Percentiles rank a stretch among this genome's conserved stretches.
Conservation (phyloP, 352 stramenopile genomes). For the Halophytophthora batemanensis region DNA sequence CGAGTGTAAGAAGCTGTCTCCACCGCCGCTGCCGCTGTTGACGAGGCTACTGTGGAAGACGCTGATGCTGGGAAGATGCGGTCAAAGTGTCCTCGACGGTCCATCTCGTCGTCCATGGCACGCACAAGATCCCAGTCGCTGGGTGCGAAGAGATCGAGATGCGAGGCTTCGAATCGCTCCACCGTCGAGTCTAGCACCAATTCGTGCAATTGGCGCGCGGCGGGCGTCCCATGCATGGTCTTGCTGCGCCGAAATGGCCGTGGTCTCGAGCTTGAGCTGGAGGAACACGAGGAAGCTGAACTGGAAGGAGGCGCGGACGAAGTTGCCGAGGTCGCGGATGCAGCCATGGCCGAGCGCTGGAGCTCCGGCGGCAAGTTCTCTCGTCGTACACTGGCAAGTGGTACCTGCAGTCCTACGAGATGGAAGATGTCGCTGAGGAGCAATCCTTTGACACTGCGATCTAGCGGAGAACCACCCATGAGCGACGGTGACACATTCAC, state of each 20-base stretch:
- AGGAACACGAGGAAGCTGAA: too few relatives aligned
- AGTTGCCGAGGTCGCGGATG: background rate
- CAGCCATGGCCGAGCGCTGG: background rate
- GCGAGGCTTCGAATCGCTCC: slow-evolving; percentile 34
- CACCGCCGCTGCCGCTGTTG: slow-evolving; percentile 8
- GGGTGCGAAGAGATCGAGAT: slow-evolving; percentile 49
- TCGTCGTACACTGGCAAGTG: slow-evolving; percentile 24
- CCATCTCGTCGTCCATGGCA: slow-evolving; percentile 70
- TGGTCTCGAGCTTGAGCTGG: too few relatives aligned
- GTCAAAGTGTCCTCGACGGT: slow-evolving; percentile 67
- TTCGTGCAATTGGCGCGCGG: slow-evolving; percentile 60
- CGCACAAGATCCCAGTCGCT: slow-evolving; percentile 64
- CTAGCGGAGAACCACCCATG: slow-evolving; percentile 73
- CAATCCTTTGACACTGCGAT: slow-evolving; percentile 72
- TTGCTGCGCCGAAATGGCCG: slow-evolving; percentile 15
- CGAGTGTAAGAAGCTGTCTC: slow-evolving; percentile 28
- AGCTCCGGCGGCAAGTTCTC: slow-evolving; percentile 18
- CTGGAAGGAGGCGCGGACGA: slow-evolving; percentile 7
- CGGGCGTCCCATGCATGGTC: slow-evolving; percentile 14
- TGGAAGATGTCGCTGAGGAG: slow-evolving; percentile 80
- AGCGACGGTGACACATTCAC: slow-evolving; percentile 78
- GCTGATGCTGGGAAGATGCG: slow-evolving; percentile 52
- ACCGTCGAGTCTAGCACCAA: slow-evolving; percentile 44
- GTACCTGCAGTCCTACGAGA: slow-evolving; percentile 61
- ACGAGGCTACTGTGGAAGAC: slow-evolving; percentile 1